phyloP scores from a whole-genome alignment of 441 rosid species.

The Gossypium trilobum region DNA sequence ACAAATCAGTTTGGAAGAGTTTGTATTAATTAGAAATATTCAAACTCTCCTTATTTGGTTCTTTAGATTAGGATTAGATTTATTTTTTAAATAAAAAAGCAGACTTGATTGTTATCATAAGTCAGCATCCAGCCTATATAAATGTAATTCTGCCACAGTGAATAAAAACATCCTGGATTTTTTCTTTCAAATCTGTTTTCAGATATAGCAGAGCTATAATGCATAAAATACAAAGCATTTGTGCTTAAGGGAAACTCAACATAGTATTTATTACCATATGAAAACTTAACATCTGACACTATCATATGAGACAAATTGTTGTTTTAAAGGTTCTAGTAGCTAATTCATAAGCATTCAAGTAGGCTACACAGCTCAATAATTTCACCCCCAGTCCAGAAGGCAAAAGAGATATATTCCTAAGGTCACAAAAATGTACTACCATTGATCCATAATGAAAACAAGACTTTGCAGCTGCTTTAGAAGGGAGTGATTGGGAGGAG shows the following conservation, averaged over 20 bases:
- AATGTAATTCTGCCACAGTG: background rate
- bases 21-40: background rate
- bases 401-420: conserved; percentile 7
- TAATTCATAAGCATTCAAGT: conserved; percentile 1
- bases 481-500: background rate
- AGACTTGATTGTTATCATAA: background rate
- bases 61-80: background rate
- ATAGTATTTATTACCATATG: background rate
- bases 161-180: background rate
- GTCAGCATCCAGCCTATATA: background rate
- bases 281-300: conserved; percentile 8
- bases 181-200: background rate
- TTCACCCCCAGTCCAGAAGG: background rate
- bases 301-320: background rate
- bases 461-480: background rate
- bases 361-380: background rate
- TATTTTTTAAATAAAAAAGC: background rate
- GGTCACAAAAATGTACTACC: conserved; percentile 1
- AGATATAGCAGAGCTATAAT: background rate
- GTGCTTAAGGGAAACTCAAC: background rate
- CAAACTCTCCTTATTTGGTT: background rate
- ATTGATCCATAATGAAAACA: conserved; percentile 1
- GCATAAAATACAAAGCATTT: background rate
- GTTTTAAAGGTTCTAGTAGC: background rate
- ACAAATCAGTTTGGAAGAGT: background rate